Conservation (phyloP, 106 monocot genomes). For the Vanilla planifolia region DNA sequence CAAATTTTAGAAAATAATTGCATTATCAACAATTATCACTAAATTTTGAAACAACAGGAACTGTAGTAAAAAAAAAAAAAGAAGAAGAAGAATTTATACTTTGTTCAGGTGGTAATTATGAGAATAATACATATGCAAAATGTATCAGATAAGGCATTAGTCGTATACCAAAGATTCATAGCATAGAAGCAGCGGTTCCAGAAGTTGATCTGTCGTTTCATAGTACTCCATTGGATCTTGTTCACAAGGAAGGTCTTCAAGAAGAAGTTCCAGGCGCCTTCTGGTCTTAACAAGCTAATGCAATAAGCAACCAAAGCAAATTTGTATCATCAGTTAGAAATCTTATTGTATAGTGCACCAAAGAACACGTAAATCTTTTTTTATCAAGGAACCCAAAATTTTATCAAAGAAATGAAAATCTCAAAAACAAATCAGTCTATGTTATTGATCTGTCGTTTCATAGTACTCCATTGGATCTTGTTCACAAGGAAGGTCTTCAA, state of each 20-base stretch:
- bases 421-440: neutral
- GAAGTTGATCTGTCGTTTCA: slow-evolving; percentile 69
- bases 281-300: slow-evolving; percentile 67
- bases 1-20: too few species aligned
- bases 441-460: slow-evolving; percentile 51
- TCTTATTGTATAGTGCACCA: too few species aligned
- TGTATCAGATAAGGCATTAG: neutral
- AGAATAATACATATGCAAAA: too few species aligned
- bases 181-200: slow-evolving; percentile 84
- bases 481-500: slow-evolving; percentile 79
- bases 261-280: slow-evolving; percentile 64
- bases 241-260: slow-evolving; percentile 79
- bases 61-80: too few species aligned
- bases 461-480: slow-evolving; percentile 58
- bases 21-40: too few species aligned
- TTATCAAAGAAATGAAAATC: too few species aligned
- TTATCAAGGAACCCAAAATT: too few species aligned
- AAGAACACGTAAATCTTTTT: too few species aligned
- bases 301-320: neutral
- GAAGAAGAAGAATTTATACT: too few species aligned
- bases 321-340: too few species aligned
- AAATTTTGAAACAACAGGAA: too few species aligned
- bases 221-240: slow-evolving; percentile 58
- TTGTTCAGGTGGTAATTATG: too few species aligned
- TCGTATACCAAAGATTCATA: slow-evolving; percentile 75